Conservation (phyloP, 129 eudicot genomes). For the Dittrichia graveolens region DNA sequence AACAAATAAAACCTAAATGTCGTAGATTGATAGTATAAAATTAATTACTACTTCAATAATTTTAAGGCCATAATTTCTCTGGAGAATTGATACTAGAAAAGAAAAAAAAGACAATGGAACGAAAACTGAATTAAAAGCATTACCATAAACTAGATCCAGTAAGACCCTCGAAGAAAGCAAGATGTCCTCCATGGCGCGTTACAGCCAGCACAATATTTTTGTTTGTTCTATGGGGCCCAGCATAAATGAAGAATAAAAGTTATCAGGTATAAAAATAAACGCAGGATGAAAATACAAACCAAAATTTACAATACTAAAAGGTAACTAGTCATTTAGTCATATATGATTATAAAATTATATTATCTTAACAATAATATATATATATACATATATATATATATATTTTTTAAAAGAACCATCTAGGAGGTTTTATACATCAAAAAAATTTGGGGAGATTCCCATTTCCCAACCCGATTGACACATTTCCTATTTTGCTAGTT, state of each 20-base stretch:
- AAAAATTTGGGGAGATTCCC: not conserved
- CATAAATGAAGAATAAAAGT: conserved; percentile 5
- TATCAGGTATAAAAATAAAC: not conserved
- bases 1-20: too few relatives aligned
- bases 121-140: not conserved
- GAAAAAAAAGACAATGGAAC: not conserved
- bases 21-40: not conserved
- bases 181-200: conserved; percentile 90
- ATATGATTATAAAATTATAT: not conserved
- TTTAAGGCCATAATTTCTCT: not conserved
- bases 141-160: conserved; percentile 80
- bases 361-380: not conserved
- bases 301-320: too few relatives aligned
- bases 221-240: conserved; percentile 55
- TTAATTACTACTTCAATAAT: not conserved
- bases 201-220: conserved; percentile 85
- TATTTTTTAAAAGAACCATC: not conserved
- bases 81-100: not conserved
- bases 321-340: not conserved
- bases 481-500: not conserved
- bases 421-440: not conserved
- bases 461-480: not conserved
- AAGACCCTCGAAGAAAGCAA: conserved; percentile 89
- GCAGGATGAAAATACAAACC: not conserved
- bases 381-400: too few relatives aligned